Evolutionary conservation across 306 rosid genomes (phyloP).

Genomic region (Dryas octopetala): DNA sequence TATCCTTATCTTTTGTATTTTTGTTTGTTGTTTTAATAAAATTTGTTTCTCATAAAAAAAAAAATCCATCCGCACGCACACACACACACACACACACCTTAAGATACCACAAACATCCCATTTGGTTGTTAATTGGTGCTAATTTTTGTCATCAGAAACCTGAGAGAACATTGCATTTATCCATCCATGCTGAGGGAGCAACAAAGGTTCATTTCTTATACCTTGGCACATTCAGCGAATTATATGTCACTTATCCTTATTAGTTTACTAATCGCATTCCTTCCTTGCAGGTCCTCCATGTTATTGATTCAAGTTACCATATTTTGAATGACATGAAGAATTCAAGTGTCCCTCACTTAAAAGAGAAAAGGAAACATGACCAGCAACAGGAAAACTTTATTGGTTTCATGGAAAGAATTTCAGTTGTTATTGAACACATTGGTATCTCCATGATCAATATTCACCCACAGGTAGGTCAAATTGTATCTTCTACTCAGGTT

Average conservation of each 20-base stretch:
- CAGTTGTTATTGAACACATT: constrained; percentile 60
- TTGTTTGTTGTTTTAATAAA: no score
- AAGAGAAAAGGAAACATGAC: constrained; percentile 52
- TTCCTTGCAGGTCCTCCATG: constrained; percentile 64
- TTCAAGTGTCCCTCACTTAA: constrained; percentile 34
- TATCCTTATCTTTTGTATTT: no score
- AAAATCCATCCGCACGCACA: background rate
- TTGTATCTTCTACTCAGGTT: constrained; percentile 14
- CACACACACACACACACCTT: background rate
- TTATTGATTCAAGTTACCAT: constrained; percentile 81
- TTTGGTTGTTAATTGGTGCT: constrained; percentile 26
- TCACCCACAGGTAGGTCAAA: constrained; percentile 61
- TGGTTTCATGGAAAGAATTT: constrained; percentile 69
- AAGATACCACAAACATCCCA: background rate
- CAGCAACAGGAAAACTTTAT: constrained; percentile 51
- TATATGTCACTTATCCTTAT: background rate
- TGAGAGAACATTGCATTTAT: constrained; percentile 71
- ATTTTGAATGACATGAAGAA: constrained; percentile 45
- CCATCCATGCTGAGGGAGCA: constrained; percentile 93
- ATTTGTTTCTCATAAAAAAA: no score
- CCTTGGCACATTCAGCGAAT: constrained; percentile 13
- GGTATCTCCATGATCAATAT: constrained; percentile 82
- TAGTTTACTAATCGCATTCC: constrained; percentile 11
- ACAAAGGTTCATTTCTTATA: constrained; percentile 64
- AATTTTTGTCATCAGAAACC: constrained; percentile 62